phyloP scores from a whole-genome alignment of 306 rosid species.

The Rosa lucieae region DNA sequence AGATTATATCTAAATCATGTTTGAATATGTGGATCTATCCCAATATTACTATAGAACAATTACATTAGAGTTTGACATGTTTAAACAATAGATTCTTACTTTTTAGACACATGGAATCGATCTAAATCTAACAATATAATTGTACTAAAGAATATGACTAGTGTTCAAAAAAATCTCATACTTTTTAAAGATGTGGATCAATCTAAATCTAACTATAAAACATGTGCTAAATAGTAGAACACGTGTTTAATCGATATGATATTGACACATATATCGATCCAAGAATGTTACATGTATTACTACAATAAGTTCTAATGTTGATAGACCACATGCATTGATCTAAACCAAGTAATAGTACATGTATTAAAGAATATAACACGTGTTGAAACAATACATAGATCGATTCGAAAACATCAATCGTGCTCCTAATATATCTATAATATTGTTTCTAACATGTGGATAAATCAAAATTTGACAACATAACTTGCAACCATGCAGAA shows the following conservation, averaged over 20 bases:
- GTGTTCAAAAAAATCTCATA: too few species aligned
- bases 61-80: too few species aligned
- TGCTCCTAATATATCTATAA: neutral
- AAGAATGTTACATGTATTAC: too few species aligned
- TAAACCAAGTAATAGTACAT: neutral
- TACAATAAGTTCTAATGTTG: too few species aligned
- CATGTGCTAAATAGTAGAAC: too few species aligned
- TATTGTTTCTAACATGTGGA: neutral
- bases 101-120: neutral
- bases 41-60: too few species aligned
- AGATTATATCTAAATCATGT: neutral
- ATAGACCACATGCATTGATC: neutral
- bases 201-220: too few species aligned
- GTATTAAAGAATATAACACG: neutral
- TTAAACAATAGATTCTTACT: neutral
- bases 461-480: neutral
- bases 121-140: too few species aligned
- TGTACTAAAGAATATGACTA: too few species aligned
- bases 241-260: too few species aligned
- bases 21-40: neutral
- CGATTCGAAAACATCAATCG: neutral
- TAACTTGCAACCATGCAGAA: neutral
- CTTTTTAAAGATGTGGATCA: too few species aligned
- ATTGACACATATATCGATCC: too few species aligned
- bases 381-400: neutral